Evolutionary conservation across 306 rosid genomes (phyloP).

Genomic region (Mucuna pruriens): DNA sequence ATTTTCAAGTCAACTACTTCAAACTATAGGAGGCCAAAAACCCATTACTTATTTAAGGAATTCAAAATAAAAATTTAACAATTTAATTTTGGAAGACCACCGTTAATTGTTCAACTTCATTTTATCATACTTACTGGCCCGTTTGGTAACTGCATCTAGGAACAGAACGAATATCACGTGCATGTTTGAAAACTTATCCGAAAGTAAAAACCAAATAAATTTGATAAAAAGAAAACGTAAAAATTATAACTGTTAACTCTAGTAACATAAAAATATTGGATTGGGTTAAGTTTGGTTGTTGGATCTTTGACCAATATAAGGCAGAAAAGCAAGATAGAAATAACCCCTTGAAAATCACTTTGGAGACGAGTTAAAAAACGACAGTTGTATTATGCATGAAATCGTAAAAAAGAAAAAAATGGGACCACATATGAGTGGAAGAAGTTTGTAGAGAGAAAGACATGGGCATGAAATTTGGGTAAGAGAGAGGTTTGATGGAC

Average conservation of each 20-base stretch:
- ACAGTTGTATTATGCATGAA: conserved; percentile 15
- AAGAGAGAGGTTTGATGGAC: conserved; percentile 37
- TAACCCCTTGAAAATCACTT: not conserved
- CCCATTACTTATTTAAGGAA: not conserved
- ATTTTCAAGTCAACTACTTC: not conserved
- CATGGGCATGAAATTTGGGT: conserved; percentile 21
- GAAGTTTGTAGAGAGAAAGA: conserved; percentile 2
- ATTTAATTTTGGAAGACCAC: not conserved
- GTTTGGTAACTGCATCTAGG: not conserved
- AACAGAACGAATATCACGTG: not conserved
- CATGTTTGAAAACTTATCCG: too few relatives aligned
- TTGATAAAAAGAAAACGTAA: too few relatives aligned
- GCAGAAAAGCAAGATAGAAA: not conserved
- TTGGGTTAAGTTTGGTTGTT: not conserved
- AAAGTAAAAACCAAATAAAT: too few relatives aligned
- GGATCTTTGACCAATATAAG: not conserved
- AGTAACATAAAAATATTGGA: too few relatives aligned
- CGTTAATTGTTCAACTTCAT: not conserved
- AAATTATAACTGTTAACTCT: too few relatives aligned
- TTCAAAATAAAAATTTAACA: not conserved
- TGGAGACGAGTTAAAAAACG: not conserved
- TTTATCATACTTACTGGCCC: not conserved
- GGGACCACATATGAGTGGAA: conserved; percentile 29
- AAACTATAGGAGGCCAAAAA: not conserved
- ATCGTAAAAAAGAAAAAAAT: conserved; percentile 2